Base-by-base conservation (phyloP, 2,329 filamentous ascomycete genomes). In the Aspergillus udagawae region DNA sequence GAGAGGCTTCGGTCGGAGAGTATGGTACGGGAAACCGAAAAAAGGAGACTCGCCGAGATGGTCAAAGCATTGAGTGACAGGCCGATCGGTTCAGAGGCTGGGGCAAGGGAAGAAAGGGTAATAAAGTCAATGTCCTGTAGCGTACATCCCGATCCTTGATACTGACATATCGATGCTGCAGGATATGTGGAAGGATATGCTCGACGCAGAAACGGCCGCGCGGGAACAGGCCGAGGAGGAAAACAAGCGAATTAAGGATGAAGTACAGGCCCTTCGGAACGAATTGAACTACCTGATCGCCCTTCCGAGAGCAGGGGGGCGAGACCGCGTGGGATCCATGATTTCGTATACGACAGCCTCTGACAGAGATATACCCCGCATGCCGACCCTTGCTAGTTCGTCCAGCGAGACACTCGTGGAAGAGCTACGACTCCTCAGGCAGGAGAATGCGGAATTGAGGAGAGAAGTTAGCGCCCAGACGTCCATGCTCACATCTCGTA, bases 401-500 rank as follows among this genome's bases (percentile, higher is more conserved):
- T 80, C 86, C 1, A 86, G 82, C 61, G 89, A 85, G 8, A 83
- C 92, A 1, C 83, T 91, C 10, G 87, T 93, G 6, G 89, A 94
- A n/a, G 91, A 96, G 59, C 77, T 91, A 55, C 88, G 91, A 60
- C 88, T 95, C 64, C 78, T 97, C 28, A 88, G 90, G 52, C 91
- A 93, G 69, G 93, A 97, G 69, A 97, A 97, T 67, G 91, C 91
- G 2, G 93, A 97, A 71, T 76, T 99, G 32, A 86, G 93, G 53
- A 89, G 92, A 54, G 92, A 97, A 73, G 90, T 97, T 29, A 91
- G 92, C 60, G 94, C 94, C 2, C 94, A 99, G 72, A 96, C 92
- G 0, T 97, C 92, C 0, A 97, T 99, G 91, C 83, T 99, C 35
- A 97, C 93, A 1, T 97, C 94, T 38, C 85, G 94, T 25, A 97